Evolutionary conservation across 768 basidiomycete species (phyloP), one percentile per base, ranked within the genome.

Genomic region (Lyophyllum shimeji): DNA sequence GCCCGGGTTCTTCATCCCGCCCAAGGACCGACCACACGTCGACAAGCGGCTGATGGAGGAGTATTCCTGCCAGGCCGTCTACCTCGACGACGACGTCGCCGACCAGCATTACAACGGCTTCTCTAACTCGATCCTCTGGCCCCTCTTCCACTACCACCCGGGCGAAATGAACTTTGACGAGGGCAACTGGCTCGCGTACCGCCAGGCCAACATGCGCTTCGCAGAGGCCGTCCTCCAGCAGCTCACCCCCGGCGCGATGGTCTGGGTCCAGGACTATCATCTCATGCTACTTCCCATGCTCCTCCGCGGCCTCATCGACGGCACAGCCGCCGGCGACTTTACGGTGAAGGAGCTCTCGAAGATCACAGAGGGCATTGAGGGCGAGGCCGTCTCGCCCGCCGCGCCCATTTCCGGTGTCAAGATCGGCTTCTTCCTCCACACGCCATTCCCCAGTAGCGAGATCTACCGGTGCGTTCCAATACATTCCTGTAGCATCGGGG

Each of bases 161-260:
- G 96, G 96, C 60, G 97, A 98, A 76, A 98, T 99, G 95, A 96
- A 94, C 74, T 99, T 99, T 67, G 96, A 98, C 72, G 94, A 97
- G 76, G 92, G 92, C 68, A 93, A 98, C 70, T 99, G 97, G 97
- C 84, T 87, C 51, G 97, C 94, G 13, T 99, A 98, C 73, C 87
- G 97, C 34, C 94, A 97, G 71, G 96, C 96, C 45, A 99, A 98
- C 71, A 78, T 95, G 75, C 81, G 85, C 62, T 99, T 99, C 66
- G 96, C 97, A 0, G 90, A 98, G 70, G 91, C 81, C 20, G 91
- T 98, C 55, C 81, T 84, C 58, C 77, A 80, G 45, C 90, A 94
- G 69, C 77, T 94, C 53, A 82, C 80, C 5, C 86, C 90, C 1
- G 93, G 92, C 18, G 85, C 95, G 52, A 95, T 98, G 87, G 93